Percentiles rank a stretch among this genome's conserved stretches.
Conservation (phyloP, 371 early-diverging fungal species). For the Ordospora pajunii region DNA sequence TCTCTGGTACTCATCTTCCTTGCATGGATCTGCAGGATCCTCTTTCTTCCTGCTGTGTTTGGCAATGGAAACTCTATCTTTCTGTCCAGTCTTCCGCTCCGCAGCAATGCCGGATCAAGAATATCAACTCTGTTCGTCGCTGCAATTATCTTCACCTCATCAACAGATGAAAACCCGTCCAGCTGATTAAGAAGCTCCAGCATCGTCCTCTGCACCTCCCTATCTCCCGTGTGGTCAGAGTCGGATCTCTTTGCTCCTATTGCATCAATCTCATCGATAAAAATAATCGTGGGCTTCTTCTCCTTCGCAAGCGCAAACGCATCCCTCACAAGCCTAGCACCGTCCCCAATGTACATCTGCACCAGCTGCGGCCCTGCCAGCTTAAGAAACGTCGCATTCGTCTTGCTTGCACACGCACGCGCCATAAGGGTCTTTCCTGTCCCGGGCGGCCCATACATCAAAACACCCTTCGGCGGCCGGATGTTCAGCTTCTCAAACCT, state of each 20-base stretch:
- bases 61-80: slow-evolving; percentile 99
- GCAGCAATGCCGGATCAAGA: slow-evolving; percentile 92
- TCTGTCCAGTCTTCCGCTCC: slow-evolving; percentile 95
- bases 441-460: slow-evolving; percentile 97
- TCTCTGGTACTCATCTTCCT: slow-evolving; percentile 89
- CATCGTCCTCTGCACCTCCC: slow-evolving; percentile 99
- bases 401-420: slow-evolving; percentile 90
- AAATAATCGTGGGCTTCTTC: slow-evolving; percentile 96
- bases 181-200: slow-evolving; percentile 95
- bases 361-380: slow-evolving; percentile 94
- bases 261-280: slow-evolving; percentile 99
- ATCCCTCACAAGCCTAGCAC: slow-evolving; percentile 92
- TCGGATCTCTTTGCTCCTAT: slow-evolving; percentile 97
- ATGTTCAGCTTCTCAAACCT: slow-evolving; percentile 87
- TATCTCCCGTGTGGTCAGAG: slow-evolving; percentile 90
- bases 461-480: slow-evolving; percentile 88
- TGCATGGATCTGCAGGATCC: slow-evolving; percentile 96
- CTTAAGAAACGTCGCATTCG: slow-evolving; percentile 84
- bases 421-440: slow-evolving; percentile 82
- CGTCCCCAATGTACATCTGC: slow-evolving; percentile 99
- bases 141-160: slow-evolving; percentile 97
- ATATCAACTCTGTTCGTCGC: slow-evolving; percentile 99
- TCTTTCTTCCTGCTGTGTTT: slow-evolving; percentile 89
- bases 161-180: slow-evolving; percentile 90
- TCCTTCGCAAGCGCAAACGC: slow-evolving; percentile 94